phyloP scores from a whole-genome alignment of 169 alveolate species.

The Plasmodium gallinaceum region DNA sequence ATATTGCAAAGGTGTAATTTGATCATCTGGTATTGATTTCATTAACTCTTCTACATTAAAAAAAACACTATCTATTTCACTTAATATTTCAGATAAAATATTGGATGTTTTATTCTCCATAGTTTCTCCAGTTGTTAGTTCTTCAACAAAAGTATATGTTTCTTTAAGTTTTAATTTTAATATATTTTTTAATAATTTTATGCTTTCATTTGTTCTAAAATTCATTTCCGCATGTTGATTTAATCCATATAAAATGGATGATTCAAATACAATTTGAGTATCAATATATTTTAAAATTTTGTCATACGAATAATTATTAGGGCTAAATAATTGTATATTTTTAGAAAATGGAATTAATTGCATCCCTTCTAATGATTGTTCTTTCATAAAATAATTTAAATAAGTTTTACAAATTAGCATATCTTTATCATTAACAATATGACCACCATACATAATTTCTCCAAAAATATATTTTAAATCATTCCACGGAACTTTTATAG shows the following conservation, averaged over 20 bases:
- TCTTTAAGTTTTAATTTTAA: constrained; percentile 64
- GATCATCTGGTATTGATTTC: constrained; percentile 90
- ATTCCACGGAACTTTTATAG: constrained; percentile 96
- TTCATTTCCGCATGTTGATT: constrained; percentile 77
- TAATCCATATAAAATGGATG: constrained; percentile 63
- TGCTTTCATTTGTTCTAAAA: constrained; percentile 75
- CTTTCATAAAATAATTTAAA: constrained; percentile 94
- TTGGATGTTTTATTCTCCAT: constrained; percentile 40
- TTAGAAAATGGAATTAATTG: constrained; percentile 92
- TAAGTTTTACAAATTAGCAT: constrained; percentile 93
- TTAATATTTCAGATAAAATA: constrained; percentile 48
- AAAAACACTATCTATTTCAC: constrained; percentile 56
- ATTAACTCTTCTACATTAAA: constrained; percentile 66
- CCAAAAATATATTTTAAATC: constrained; percentile 97
- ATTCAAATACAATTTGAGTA: constrained; percentile 58
- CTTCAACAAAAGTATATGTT: constrained; percentile 69
- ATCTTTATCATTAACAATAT: constrained; percentile 97
- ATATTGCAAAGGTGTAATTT: constrained; percentile 89
- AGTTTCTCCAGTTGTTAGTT: constrained; percentile 68
- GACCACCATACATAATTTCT: constrained; percentile 99
- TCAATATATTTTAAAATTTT: constrained; percentile 74
- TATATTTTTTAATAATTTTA: constrained; percentile 59
- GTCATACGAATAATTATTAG: constrained; percentile 67
- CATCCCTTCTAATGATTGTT: constrained; percentile 94
- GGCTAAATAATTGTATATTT: constrained; percentile 68